phyloP scores from a whole-genome alignment of 1,284 basidiomycete genomes.

The Puccinia coronata region DNA sequence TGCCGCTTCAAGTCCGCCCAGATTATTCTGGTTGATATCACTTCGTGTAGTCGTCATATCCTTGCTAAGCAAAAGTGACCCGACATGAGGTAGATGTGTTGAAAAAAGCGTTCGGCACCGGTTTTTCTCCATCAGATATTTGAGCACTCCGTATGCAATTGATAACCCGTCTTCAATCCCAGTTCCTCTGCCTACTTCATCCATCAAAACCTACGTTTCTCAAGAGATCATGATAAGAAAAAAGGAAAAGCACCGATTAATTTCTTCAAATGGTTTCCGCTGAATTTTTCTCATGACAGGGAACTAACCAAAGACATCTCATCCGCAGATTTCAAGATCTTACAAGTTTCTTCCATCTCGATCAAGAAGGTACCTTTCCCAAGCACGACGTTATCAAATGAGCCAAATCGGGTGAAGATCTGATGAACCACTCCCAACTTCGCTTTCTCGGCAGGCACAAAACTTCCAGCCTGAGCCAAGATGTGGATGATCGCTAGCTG shows the following conservation, averaged over 20 bases:
- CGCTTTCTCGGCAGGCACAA: constrained; percentile 82
- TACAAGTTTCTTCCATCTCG: constrained; percentile 62
- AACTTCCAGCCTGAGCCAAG: constrained; percentile 87
- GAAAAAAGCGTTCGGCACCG: constrained; percentile 84
- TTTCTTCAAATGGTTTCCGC: neutral
- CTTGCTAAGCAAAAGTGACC: constrained; percentile 65
- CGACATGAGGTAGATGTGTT: constrained; percentile 93
- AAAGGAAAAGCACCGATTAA: neutral
- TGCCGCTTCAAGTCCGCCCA: constrained; percentile 32
- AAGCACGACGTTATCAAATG: constrained; percentile 89
- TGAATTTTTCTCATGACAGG: neutral
- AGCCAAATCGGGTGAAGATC: constrained; percentile 91
- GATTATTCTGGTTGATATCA: constrained; percentile 54
- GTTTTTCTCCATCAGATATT: constrained; percentile 75
- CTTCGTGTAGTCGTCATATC: constrained; percentile 64
- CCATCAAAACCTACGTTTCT: constrained; percentile 79
- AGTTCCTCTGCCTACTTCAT: constrained; percentile 94
- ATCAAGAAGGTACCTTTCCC: constrained; percentile 80
- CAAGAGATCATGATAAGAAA: neutral
- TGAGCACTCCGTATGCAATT: constrained; percentile 85
- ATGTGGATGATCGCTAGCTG: constrained; percentile 88
- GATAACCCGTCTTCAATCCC: constrained; percentile 87
- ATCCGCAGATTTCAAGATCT: constrained; percentile 73
- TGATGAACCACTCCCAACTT: constrained; percentile 82
- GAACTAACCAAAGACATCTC: constrained; percentile 71